Base-by-base conservation (phyloP, 106 monocot species). In the Allium fistulosum region DNA sequence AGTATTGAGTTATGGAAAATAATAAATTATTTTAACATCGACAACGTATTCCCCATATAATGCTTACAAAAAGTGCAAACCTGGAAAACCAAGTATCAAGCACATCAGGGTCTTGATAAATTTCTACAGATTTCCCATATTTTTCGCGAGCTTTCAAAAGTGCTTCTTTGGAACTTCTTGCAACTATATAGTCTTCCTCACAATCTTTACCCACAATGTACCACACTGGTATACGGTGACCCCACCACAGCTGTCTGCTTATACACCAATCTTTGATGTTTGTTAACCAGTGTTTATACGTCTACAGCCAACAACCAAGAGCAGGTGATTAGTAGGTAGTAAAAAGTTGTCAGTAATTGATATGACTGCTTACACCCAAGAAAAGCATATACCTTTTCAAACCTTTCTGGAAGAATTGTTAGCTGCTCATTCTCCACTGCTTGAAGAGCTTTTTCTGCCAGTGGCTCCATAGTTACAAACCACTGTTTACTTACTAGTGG, bases 261-360 rank as follows among this genome's bases (percentile, higher is more conserved):
- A 99, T 99, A 72, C 97, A 99, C 97, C 97, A 99, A 55, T 99
- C 97, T 53, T 99, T 92, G 60, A 99, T 99, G 73, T 92, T 92
- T 76, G 87, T 90, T 73, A 99, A 68, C 97, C 97, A 99, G 71
- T 99, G 92, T 64, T 78, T 92, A 76, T 92, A 99, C 70, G 67
- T 92, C 97, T 99, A 70, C 71, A 81, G 46, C 12, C 14, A 73
- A 72, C 18, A 74, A 26, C 7, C 22, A 68, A 65, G 4, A 51
- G 10, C 27, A 48, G 26, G 49, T 48, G 46, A 8, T 46, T 45
- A 63, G 10, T 13, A 11, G 18, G 66, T 67, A 67, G n/a, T 46
- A 46, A 37, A 63, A 49, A 16, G 17, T 9, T 49, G n/a, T 16
- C 65, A 49, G 9, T 17, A 65, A 18, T 48, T 65, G 50, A 66